phyloP scores from a whole-genome alignment of 768 basidiomycete species.

The Phallus indusiatus region DNA sequence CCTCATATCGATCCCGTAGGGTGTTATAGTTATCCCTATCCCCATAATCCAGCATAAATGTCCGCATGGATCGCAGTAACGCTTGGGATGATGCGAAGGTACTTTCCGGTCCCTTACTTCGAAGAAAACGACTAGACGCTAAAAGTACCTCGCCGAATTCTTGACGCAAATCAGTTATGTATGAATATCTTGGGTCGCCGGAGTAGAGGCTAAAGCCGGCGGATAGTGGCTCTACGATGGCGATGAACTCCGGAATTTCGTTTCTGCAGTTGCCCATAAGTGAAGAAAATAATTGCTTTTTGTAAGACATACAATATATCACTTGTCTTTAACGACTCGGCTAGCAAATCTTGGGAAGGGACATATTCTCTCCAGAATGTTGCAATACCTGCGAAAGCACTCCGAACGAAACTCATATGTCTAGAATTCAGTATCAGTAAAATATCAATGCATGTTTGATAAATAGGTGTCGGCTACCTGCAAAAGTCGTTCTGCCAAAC shows the following conservation, averaged over 20 bases:
- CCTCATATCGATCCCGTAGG: slow-evolving; percentile 46
- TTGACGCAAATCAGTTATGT: slow-evolving; percentile 43
- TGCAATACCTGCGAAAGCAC: slow-evolving; percentile 67
- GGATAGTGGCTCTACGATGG: slow-evolving; percentile 46
- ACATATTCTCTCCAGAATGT: slow-evolving; percentile 47
- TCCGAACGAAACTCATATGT: slow-evolving; percentile 61
- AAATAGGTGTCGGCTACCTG: slow-evolving; percentile 33
- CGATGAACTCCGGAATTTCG: slow-evolving; percentile 73
- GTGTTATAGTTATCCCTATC: slow-evolving; percentile 60
- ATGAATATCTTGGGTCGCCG: slow-evolving; percentile 54
- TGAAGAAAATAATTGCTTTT: background rate
- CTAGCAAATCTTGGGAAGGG: slow-evolving; percentile 39
- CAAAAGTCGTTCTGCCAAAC: slow-evolving; percentile 84
- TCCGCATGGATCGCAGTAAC: slow-evolving; percentile 51
- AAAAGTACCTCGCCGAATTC: slow-evolving; percentile 67
- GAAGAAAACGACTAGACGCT: slow-evolving; percentile 54
- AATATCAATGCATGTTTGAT: background rate
- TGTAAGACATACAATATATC: slow-evolving; percentile 53
- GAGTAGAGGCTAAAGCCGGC: slow-evolving; percentile 64
- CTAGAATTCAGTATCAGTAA: slow-evolving; percentile 23
- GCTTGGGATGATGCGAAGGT: slow-evolving; percentile 74
- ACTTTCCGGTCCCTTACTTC: slow-evolving; percentile 69
- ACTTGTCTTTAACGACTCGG: slow-evolving; percentile 35
- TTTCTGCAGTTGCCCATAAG: slow-evolving; percentile 31
- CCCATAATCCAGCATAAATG: slow-evolving; percentile 67